Evolutionary conservation across 495 filamentous ascomycete genomes (phyloP).

Genomic region (Podospora appendiculata): DNA sequence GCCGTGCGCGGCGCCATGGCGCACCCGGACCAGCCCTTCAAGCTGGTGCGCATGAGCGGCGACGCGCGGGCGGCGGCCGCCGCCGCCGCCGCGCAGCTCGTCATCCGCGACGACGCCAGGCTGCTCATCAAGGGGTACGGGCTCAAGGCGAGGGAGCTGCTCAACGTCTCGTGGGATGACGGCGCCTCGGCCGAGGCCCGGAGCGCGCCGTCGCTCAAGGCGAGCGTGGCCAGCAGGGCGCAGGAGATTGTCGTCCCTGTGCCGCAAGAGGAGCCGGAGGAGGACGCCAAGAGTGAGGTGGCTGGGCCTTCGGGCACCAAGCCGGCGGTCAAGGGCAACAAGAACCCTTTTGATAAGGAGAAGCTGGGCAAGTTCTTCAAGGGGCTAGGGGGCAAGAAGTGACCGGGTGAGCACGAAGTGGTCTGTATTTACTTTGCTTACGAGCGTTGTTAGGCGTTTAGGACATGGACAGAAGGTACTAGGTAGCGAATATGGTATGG

Average conservation of each 20-base stretch:
- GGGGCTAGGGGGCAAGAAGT: conserved; percentile 45
- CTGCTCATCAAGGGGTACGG: conserved; percentile 64
- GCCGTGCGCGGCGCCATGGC: conserved; percentile 52
- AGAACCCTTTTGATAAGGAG: conserved; percentile 32
- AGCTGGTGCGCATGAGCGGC: conserved; percentile 28
- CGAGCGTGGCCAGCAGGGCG: conserved; percentile 57
- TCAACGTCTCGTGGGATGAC: conserved; percentile 74
- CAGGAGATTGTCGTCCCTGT: conserved; percentile 46
- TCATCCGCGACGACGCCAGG: conserved; percentile 29
- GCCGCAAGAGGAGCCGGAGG: conserved; percentile 24
- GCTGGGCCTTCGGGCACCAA: conserved; percentile 27
- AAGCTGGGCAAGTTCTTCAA: conserved; percentile 68
- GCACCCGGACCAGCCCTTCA: conserved; percentile 39
- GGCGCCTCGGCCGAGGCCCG: conserved; percentile 37
- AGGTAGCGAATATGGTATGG: too few species aligned
- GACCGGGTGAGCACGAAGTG: conserved; percentile 1
- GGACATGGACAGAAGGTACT: too few species aligned
- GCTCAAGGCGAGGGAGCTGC: conserved; percentile 58
- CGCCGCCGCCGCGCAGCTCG: conserved; percentile 5
- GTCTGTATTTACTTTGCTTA: not conserved
- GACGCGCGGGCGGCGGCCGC: too few species aligned
- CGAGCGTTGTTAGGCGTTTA: not conserved
- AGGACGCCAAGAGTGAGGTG: conserved; percentile 39
- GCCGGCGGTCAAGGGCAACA: conserved; percentile 28
- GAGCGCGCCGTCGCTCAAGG: conserved; percentile 53